Evolutionary conservation across 345 rosid genomes (phyloP).

Genomic region (Stellera chamaejasme): DNA sequence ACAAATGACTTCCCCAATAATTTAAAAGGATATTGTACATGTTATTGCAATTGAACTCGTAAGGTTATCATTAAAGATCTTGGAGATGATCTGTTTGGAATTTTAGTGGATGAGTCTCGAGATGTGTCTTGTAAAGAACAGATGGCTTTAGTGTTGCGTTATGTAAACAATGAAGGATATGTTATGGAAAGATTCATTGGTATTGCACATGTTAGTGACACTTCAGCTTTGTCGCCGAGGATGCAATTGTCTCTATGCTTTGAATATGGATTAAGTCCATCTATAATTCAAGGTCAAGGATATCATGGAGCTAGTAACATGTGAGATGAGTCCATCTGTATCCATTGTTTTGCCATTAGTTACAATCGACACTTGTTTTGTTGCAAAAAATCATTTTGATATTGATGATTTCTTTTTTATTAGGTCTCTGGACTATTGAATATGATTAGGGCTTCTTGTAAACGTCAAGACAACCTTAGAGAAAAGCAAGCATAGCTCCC

Average conservation of each 20-base stretch:
- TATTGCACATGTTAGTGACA: neutral
- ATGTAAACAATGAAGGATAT: neutral
- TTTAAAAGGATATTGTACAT: neutral
- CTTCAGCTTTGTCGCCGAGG: neutral
- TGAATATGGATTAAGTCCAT: neutral
- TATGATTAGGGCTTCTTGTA: constrained; percentile 1
- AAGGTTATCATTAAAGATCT: too few species aligned
- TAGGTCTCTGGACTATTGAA: neutral
- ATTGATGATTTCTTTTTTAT: neutral
- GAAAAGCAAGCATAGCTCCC: constrained; percentile 2
- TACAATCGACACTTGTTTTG: neutral
- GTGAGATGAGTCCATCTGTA: neutral
- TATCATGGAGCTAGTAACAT: neutral
- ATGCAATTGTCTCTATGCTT: too few species aligned
- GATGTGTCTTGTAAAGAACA: constrained; percentile 4
- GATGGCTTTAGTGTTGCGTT: neutral
- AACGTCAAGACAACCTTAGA: neutral
- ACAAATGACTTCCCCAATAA: neutral
- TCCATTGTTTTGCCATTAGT: constrained; percentile 10
- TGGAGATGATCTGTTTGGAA: neutral
- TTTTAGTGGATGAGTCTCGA: constrained; percentile 12
- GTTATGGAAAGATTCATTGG: constrained; percentile 6
- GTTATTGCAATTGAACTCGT: too few species aligned
- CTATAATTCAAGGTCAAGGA: neutral
- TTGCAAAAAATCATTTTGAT: neutral